phyloP scores from a whole-genome alignment of 208 protist species.

The Acanthamoeba triangularis region DNA sequence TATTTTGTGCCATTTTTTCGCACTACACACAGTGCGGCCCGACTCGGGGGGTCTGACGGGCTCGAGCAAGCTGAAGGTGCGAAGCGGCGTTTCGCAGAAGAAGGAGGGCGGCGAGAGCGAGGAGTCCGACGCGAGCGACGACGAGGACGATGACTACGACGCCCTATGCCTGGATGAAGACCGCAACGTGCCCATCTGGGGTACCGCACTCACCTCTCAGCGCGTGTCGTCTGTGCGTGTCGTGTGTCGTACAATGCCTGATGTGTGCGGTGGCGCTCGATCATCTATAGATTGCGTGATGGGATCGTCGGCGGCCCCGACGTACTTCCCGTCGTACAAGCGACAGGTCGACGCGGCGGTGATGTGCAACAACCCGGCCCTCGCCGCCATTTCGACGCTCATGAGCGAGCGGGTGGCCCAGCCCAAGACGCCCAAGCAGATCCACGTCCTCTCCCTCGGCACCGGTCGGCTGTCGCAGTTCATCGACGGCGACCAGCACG shows the following conservation, averaged over 20 bases:
- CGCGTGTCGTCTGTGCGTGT: not conserved
- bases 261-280: not conserved
- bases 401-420: conserved; percentile 61
- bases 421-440: conserved; percentile 25
- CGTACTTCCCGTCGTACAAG: conserved; percentile 71
- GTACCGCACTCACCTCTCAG: not conserved
- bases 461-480: conserved; percentile 71
- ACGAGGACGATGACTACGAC: conserved; percentile 40
- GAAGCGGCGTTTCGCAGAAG: not conserved
- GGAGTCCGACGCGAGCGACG: conserved; percentile 1
- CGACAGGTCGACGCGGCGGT: conserved; percentile 47
- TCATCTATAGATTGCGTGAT: conserved; percentile 37
- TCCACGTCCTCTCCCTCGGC: conserved; percentile 71
- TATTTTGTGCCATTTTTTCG: no score
- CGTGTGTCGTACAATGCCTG: no score
- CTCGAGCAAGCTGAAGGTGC: conserved; percentile 23
- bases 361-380: conserved; percentile 66
- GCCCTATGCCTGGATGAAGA: not conserved
- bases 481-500: conserved; percentile 65
- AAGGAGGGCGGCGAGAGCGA: not conserved
- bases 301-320: conserved; percentile 66
- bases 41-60: not conserved
- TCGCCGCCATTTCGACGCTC: conserved; percentile 54
- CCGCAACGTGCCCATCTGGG: conserved; percentile 32
- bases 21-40: not conserved